Evolutionary conservation across 176 grass and related monocot genomes (phyloP).

Genomic region (Areca catechu): DNA sequence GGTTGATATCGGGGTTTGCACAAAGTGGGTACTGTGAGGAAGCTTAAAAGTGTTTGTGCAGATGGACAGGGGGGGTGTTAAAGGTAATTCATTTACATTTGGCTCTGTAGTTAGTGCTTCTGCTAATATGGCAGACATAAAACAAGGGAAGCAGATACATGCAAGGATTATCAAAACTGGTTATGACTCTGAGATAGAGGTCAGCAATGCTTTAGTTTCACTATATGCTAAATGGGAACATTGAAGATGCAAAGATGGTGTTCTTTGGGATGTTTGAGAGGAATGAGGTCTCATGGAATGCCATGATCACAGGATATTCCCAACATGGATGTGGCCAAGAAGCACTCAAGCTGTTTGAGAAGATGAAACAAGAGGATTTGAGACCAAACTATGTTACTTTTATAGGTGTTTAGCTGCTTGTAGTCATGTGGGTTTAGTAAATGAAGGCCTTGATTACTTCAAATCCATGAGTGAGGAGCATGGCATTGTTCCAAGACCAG

Average conservation of each 20-base stretch:
- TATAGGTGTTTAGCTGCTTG: slow-evolving; percentile 68
- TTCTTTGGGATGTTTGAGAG: slow-evolving; percentile 39
- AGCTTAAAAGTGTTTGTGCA: slow-evolving; percentile 43
- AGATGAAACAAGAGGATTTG: slow-evolving; percentile 48
- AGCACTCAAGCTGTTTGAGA: slow-evolving; percentile 49
- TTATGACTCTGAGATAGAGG: slow-evolving; percentile 44
- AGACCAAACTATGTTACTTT: slow-evolving; percentile 64
- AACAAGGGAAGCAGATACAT: slow-evolving; percentile 75
- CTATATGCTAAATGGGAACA: slow-evolving; percentile 67
- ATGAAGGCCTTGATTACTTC: slow-evolving; percentile 53
- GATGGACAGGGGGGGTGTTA: slow-evolving; percentile 47
- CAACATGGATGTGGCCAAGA: slow-evolving; percentile 54
- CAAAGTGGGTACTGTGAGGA: slow-evolving; percentile 59
- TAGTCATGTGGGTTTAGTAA: slow-evolving; percentile 64
- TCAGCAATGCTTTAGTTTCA: slow-evolving; percentile 63
- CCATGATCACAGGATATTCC: slow-evolving; percentile 44
- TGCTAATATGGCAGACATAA: slow-evolving; percentile 59
- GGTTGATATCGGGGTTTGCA: slow-evolving; percentile 56
- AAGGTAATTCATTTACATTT: slow-evolving; percentile 56
- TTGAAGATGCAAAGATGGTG: slow-evolving; percentile 52
- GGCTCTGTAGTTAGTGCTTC: slow-evolving; percentile 55
- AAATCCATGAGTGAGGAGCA: slow-evolving; percentile 41
- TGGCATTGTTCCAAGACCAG: slow-evolving; percentile 31
- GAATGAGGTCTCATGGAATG: slow-evolving; percentile 26
- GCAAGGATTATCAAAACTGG: slow-evolving; percentile 50